Conservation (phyloP, 2,329 filamentous ascomycete species). For the Colletotrichum aenigma region DNA sequence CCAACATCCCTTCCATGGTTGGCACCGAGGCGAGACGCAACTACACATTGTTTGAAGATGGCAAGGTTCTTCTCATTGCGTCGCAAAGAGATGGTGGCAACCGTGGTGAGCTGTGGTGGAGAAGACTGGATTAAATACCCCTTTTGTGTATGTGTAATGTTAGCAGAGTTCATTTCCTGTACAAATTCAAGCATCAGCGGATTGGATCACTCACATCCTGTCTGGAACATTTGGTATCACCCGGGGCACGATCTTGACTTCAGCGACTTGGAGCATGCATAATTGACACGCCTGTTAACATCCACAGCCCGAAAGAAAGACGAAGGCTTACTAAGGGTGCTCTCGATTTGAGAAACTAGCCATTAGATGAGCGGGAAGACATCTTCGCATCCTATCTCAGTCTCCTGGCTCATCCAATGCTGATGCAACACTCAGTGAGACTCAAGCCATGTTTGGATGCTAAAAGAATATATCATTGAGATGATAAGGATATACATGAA, state of each 20-base stretch:
- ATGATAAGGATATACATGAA: not conserved
- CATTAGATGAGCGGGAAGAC: not conserved
- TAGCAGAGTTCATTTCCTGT: not conserved
- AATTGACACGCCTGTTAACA: not conserved
- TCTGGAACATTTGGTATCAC: not conserved
- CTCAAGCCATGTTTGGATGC: not conserved
- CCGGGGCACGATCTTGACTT: accelerated
- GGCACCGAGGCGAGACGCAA: constrained; percentile 23
- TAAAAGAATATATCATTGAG: not conserved
- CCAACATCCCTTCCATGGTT: constrained; percentile 29
- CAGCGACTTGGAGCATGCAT: not conserved
- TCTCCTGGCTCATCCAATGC: not conserved
- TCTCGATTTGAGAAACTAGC: not conserved
- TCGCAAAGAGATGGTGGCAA: constrained; percentile 13
- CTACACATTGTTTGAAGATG: constrained; percentile 21
- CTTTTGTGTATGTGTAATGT: not conserved
- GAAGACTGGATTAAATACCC: constrained; percentile 12
- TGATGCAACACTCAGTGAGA: not conserved
- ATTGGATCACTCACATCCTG: not conserved
- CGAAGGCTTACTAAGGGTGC: not conserved
- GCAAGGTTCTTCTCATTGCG: constrained; percentile 7
- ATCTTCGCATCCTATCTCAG: not conserved
- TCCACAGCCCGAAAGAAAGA: not conserved
- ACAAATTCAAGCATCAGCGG: not conserved
- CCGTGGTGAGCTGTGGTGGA: constrained; percentile 21